Base-by-base conservation (phyloP, 768 basidiomycete species). In the Phlegmacium glaucopus region DNA sequence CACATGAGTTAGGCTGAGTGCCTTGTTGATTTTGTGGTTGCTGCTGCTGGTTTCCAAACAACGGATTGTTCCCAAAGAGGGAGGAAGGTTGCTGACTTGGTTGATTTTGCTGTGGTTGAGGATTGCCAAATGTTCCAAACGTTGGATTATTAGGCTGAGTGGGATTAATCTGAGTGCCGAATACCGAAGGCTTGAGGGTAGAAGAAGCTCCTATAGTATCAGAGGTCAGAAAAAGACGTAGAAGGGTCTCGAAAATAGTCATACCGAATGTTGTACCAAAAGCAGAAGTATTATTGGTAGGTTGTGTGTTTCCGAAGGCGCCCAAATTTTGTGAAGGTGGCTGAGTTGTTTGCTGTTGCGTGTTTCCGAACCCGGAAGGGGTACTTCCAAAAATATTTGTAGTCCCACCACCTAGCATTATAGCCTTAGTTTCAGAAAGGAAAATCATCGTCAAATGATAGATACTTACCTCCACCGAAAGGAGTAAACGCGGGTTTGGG, bases 341-440 rank as follows among this genome's bases (percentile, higher is more conserved):
- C 32, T 56, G 42, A 42, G 58, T 65, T 39, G 62, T 57, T 27
- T 47, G 52, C 42, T 56, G 59, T 18, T 54, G 58, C 6, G 50
- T 29, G 30, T 53, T 56, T 18, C 61, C 57, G 40, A 61, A 61
- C 6, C 54, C 52, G 1, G 59, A 54, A 9, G 58, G 49, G 60
- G 62, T 34, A 48, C 49, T 48, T 35, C 69, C 67, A 53, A 77
- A 77, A 9, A 72, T 48, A 40, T 63, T 60, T 6, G 63, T 61
- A 9, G 61, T 54, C 4, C 30, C 26, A 28, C 59, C 60, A 22
- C 22, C 22, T 22, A 22, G 22, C 22, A 22, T 22, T 22, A 22
- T 22, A 22, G 22, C 22, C 22, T 22, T 22, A 22, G 22, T 22
- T 22, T 22, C 22, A 22, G 22, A 22, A 22, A 22, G 5, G 22